Conservation (phyloP, 768 basidiomycete genomes). For the Amanita muscaria region DNA sequence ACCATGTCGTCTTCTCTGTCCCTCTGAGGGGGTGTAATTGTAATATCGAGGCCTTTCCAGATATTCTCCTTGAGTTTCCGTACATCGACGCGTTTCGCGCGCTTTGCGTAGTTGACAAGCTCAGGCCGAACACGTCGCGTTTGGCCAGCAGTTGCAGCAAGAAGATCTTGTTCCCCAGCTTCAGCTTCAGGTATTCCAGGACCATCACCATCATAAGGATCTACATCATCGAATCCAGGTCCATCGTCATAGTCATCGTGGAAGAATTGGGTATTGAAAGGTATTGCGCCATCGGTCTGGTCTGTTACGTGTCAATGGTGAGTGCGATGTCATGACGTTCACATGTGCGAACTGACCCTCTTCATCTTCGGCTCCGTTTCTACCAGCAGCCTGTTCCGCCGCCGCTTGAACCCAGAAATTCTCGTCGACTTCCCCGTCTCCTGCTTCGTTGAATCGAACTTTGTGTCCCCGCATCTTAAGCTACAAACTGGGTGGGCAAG, state of each 20-base stretch:
- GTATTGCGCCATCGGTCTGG: conserved; percentile 46
- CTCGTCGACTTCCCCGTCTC: conserved; percentile 88
- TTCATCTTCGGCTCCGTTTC: conserved; percentile 39
- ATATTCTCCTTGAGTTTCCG: conserved; percentile 96
- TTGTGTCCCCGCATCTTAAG: conserved; percentile 81
- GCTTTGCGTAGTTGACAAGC: conserved; percentile 87
- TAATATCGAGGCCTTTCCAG: conserved; percentile 87
- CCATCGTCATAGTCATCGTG: conserved; percentile 84
- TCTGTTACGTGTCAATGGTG: conserved; percentile 17
- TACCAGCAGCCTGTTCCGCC: conserved; percentile 63
- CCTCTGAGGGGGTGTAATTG: conserved; percentile 35
- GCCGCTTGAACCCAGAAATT: conserved; percentile 97
- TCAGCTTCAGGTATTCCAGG: conserved; percentile 37
- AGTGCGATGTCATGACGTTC: not conserved
- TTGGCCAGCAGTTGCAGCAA: conserved; percentile 71
- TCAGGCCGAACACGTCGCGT: conserved; percentile 79
- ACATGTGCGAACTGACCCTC: conserved; percentile 41
- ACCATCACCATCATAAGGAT: conserved; percentile 38
- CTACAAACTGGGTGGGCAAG: conserved; percentile 31
- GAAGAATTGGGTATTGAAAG: conserved; percentile 97
- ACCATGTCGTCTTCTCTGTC: conserved; percentile 46
- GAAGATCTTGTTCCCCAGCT: conserved; percentile 77
- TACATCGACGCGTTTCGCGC: conserved; percentile 95
- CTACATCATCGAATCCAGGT: conserved; percentile 57
- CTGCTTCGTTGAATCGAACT: conserved; percentile 45